Percentiles rank a stretch among this genome's conserved stretches.
These are phyloP conservation scores for Candida hispaniensis DNA, from an alignment of 805 yeast genomes.

Conservation along the genomic window DNA sequence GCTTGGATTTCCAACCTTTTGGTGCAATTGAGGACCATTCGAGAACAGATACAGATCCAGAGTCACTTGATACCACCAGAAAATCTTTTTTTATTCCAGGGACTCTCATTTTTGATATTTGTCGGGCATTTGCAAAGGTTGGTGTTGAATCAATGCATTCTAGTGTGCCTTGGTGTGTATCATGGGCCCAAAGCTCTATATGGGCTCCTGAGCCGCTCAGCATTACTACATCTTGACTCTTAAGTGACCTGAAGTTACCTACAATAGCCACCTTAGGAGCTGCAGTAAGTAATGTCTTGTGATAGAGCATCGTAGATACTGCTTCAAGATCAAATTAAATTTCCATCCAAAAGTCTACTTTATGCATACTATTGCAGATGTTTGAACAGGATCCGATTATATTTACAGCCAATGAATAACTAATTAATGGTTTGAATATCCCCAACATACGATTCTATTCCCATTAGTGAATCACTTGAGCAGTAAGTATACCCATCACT, in stretches of 20 bases:
- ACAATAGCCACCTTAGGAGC: slow-evolving; percentile 4
- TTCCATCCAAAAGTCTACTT: neutral
- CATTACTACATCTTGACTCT: slow-evolving; percentile 1
- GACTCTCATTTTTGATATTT: slow-evolving; percentile 40
- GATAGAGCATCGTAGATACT: slow-evolving; percentile 6
- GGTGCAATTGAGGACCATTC: slow-evolving; percentile 35
- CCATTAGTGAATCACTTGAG: neutral
- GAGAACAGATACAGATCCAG: slow-evolving; percentile 56
- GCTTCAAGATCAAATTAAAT: neutral
- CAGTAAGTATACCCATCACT: neutral
- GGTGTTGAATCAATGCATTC: neutral
- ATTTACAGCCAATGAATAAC: too few relatives aligned
- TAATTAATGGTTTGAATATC: too few relatives aligned
- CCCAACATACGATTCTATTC: neutral
- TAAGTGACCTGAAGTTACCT: slow-evolving; percentile 2
- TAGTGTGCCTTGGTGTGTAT: slow-evolving; percentile 1
- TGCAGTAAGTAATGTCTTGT: neutral
- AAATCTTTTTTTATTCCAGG: slow-evolving; percentile 46
- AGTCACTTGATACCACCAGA: slow-evolving; percentile 63
- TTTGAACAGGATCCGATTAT: neutral
- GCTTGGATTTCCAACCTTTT: slow-evolving; percentile 34
- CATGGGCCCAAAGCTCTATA: slow-evolving; percentile 3
- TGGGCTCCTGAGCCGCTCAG: slow-evolving; percentile 10
- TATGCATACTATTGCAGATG: neutral
- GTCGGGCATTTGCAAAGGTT: slow-evolving; percentile 46